Percentiles rank a stretch among this genome's conserved stretches.
Evolutionary conservation across 164 flowering plant species (phyloP).

Genomic region (Houttuynia cordata): DNA sequence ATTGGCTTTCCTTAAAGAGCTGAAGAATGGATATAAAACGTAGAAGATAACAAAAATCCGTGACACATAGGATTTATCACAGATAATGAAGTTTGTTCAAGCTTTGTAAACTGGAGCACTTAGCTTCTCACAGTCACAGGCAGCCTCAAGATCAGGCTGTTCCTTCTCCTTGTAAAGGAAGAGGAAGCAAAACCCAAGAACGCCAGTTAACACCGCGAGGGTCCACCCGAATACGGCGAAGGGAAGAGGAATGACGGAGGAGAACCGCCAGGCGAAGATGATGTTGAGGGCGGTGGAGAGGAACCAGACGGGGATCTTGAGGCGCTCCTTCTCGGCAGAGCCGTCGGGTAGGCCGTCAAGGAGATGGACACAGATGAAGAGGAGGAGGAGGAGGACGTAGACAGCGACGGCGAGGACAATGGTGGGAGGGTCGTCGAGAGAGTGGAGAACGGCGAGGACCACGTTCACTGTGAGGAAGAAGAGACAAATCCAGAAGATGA

Average conservation of each 20-base stretch:
- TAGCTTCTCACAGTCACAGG: not conserved
- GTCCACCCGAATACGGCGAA: constrained; percentile 1
- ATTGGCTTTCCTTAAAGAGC: too few species aligned
- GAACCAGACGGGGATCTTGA: not conserved
- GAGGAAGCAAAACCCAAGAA: not conserved
- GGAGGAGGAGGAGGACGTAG: not conserved
- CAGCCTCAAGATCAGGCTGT: not conserved
- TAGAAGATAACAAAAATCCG: too few species aligned
- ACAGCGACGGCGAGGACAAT: not conserved
- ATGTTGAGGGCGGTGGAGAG: not conserved
- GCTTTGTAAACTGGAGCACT: too few species aligned
- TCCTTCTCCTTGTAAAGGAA: not conserved
- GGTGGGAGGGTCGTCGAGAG: not conserved
- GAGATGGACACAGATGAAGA: not conserved
- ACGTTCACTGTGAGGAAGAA: not conserved
- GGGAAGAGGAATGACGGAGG: not conserved
- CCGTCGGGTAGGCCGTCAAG: not conserved
- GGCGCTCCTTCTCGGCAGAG: not conserved
- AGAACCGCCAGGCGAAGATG: constrained; percentile 1
- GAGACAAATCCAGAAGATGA: not conserved
- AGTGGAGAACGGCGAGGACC: not conserved
- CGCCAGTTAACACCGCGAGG: not conserved
- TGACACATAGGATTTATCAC: too few species aligned
- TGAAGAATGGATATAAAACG: too few species aligned
- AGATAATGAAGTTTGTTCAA: too few species aligned